Evolutionary conservation across 257 asterid genomes (phyloP), one percentile per base, ranked within the genome.

Genomic region (Solanum chilense): DNA sequence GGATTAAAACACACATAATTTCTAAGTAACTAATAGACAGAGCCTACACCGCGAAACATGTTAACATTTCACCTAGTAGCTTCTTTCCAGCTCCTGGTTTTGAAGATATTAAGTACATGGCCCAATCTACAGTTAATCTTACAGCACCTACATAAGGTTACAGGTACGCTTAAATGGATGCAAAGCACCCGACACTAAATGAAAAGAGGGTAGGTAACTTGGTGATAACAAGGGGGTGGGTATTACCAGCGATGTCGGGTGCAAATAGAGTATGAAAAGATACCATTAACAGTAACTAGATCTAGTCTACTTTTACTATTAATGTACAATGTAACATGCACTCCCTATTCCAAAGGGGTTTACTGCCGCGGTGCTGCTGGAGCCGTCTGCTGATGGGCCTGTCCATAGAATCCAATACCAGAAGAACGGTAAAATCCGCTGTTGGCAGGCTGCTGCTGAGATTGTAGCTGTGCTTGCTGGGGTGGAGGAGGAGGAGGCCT

Each of bases 351-450:
- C 70, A 86, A 77, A n/a, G 37, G 52, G 82, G 74, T 85, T 94
- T 91, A 97, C 92, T 93, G 99, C 87, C 98, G 91, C 69, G 96
- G 96, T 69, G 93, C 93, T 33, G 99, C 97, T 13, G 97, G 98
- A 5, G 98, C 91, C 7, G 98, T 89, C 29, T 96, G 92, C 91
- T 94, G 98, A 91, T 93, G 99, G 90, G 91, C 92, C 86, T 94
- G 98, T 87, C 98, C 98, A 66, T 93, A 95, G 85, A 96, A 97
- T 82, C 99, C 99, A 21, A 93, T 86, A 31, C 99, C 99, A 0
- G 94, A 89, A 15, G 98, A 96, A 88, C 98, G 91, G 80, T 92
- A 97, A 88, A 88, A 96, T 81, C 94, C 95, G 9, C 96, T 92
- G 82, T 86, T 93, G 25, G 88, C 87, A 27, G 94, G 90, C 76